These are phyloP conservation scores for Pyrenophora graminea DNA, from an alignment of 2,329 filamentous ascomycete species.

Conservation along the genomic window DNA sequence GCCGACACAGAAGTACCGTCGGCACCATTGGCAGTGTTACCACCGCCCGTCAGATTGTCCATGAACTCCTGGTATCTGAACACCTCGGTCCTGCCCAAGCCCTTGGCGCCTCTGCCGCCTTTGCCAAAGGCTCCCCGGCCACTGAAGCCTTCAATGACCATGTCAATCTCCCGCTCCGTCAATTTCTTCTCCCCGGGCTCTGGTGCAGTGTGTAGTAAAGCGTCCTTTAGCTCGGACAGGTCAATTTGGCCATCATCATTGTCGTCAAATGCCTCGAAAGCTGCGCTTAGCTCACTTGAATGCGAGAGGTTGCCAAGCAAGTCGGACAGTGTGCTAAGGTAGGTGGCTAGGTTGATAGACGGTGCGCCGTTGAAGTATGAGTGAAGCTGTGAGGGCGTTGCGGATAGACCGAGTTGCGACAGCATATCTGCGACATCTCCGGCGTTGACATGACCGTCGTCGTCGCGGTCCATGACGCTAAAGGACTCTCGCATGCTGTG, in stretches of 20 bases:
- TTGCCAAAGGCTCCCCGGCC: conserved; percentile 82
- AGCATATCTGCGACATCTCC: conserved; percentile 89
- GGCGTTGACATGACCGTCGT: conserved; percentile 78
- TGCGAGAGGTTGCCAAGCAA: conserved; percentile 76
- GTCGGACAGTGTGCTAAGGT: conserved; percentile 79
- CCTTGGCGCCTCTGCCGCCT: conserved; percentile 50
- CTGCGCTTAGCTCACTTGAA: conserved; percentile 78
- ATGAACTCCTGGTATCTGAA: conserved; percentile 96
- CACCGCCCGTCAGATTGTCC: conserved; percentile 51
- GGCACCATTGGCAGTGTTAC: conserved; percentile 30
- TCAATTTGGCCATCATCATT: conserved; percentile 95
- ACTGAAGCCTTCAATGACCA: conserved; percentile 84
- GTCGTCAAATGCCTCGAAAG: conserved; percentile 93
- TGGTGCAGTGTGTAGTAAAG: conserved; percentile 78
- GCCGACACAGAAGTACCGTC: conserved; percentile 1
- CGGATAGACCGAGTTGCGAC: conserved; percentile 79
- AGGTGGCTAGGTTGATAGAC: conserved; percentile 81
- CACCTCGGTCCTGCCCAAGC: conserved; percentile 72
- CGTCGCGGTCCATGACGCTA: conserved; percentile 87
- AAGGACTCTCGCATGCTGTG: conserved; percentile 90
- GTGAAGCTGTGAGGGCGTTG: conserved; percentile 70
- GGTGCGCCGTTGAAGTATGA: conserved; percentile 76
- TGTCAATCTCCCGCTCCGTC: conserved; percentile 70
- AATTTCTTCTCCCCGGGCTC: conserved; percentile 55
- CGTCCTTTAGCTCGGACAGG: conserved; percentile 77